Base-by-base conservation (phyloP, 805 yeast species). In the Candida easanensis region DNA sequence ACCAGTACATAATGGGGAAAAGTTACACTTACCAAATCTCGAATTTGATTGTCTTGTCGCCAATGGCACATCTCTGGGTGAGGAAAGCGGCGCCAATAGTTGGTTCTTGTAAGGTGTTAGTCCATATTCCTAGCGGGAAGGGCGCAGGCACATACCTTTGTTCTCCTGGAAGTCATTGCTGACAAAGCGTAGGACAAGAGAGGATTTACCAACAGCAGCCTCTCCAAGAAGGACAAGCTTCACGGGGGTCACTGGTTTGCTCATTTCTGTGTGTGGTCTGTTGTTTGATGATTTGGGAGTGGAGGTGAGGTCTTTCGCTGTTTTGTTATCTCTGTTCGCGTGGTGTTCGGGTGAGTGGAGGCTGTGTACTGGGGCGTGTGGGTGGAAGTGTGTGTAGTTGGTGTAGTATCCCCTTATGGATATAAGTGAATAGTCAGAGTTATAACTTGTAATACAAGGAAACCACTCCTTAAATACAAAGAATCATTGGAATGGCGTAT, bases 1-100 rank as follows among this genome's bases (percentile, higher is more conserved):
- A 8, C 25, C 3, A 14, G 15, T 13, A 16, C 26, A 34, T 16
- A 15, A 22, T 5, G 30, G 32, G 17, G 11, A 16, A 14, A 15
- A 17, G 6, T 18, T n/a, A 13, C 11, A 46, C 67, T 43, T 37
- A 60, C 95, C 96, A 87, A 46, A 87, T 88, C 61, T 87, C 96
- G 62, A 88, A 89, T 65, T 93, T 91, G 60, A 91, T 87, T 8
- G 93, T 86, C 58, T 84, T 77, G 48, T 82, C 84, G 38, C 93
- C 86, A 59, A 93, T 83, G 18, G 87, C 80, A 60, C 96, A 90
- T 59, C 95, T 80, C 63, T 91, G 98, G 30, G 99, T 91, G 44
- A 91, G 70, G 61, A 91, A 91, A 3, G 98, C 98, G 5, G 99
- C 99, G 14, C 99, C 99, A 54, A 91, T 91, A 2, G 99, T 91